Conservation (phyloP, 75 land plant species). For the Ceratopteris richardii region DNA sequence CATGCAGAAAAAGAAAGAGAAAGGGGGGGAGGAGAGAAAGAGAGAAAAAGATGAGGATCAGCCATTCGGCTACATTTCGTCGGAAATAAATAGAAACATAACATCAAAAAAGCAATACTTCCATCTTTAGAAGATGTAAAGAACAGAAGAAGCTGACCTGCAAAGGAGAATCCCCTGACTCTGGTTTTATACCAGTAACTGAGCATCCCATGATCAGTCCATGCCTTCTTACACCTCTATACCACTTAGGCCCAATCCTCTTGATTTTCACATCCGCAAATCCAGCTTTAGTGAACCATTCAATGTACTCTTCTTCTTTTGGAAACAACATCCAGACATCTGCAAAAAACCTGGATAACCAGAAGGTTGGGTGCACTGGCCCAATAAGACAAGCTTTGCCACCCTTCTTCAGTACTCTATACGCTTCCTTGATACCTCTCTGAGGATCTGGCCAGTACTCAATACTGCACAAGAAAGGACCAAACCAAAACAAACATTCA, state of each 20-base stretch:
- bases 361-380: conserved; percentile 90
- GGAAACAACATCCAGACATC: conserved; percentile 99
- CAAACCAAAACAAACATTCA: background rate
- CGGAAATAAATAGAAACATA: no score
- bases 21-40: no score
- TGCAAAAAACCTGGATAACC: conserved; percentile 95
- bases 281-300: conserved; percentile 97
- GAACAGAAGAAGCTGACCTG: no score
- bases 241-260: conserved; percentile 98
- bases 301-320: conserved; percentile 96
- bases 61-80: no score
- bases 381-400: conserved; percentile 95
- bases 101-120: no score
- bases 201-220: conserved; percentile 99
- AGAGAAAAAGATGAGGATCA: no score
- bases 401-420: conserved; percentile 78
- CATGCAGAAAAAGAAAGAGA: no score
- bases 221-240: conserved; percentile 91
- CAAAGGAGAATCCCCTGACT: conserved; percentile 89
- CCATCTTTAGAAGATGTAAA: no score
- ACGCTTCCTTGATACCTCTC: conserved; percentile 95
- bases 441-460: conserved; percentile 99
- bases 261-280: conserved; percentile 84
- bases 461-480: conserved; percentile 45
- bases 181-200: conserved; percentile 89